Evolutionary conservation across 2,329 filamentous ascomycete genomes (phyloP), one percentile per base, ranked within the genome.

Genomic region (Ambrosiella xylebori): DNA sequence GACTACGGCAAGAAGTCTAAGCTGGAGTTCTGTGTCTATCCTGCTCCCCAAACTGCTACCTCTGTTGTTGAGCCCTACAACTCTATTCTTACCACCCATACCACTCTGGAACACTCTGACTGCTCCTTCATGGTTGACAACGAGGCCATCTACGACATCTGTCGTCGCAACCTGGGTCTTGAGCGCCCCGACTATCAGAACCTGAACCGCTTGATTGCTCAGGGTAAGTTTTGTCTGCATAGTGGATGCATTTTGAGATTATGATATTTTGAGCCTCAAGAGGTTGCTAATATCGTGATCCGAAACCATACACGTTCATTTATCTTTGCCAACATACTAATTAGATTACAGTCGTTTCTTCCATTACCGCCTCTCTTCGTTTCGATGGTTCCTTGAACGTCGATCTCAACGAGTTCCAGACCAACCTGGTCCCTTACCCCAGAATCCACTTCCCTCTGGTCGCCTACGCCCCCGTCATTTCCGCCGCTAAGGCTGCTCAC

Each of bases 1-100:
- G 93, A 98, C 76, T 98, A 96, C 71, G 91, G 93, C 79, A 98
- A 98, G 85, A 98, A 98, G 85, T 94, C 87, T 82, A 98, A 98
- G 85, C 82, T 98, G 64, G 93, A 98, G 76, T 98, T 98, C 81
- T 95, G 89, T 69, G 90, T 98, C 69, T 98, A 98, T 79, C 93
- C 93, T 68, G 90, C 93, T 65, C 93, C 93, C 61, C 90, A 95
- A 78, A 93, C 93, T 65, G 88, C 91, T 66, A 96, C 91, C 68
- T 94, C 93, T 50, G 91, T 98, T 62, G 93, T 98, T 64, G 93
- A 98, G 83, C 93, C 93, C 61, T 98, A 98, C 84, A 98, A 98
- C 83, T 96, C 93, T 56, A 96, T 97, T 71, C 84, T 98, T 65
- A 96, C 93, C 67, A 97, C 93, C 63, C 93, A 98, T 82, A 97